Percentiles rank a stretch among this genome's conserved stretches.
Conservation (phyloP, 2,329 filamentous ascomycete genomes). For the Stachybotrys chartarum region DNA sequence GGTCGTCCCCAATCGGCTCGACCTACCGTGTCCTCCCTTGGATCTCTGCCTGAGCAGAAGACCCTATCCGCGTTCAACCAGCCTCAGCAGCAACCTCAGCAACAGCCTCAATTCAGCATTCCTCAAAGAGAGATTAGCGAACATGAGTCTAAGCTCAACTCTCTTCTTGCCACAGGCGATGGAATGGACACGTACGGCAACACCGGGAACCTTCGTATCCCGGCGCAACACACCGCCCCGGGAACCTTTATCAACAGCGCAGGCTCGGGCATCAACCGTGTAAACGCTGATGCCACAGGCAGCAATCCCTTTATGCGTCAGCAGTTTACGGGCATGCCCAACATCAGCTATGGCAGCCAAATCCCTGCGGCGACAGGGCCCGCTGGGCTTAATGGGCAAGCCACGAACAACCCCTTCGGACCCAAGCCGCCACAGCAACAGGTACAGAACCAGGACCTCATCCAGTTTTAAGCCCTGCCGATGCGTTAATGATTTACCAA, state of each 20-base stretch:
- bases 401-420: conserved; percentile 53
- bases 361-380: conserved; percentile 51
- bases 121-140: conserved; percentile 51
- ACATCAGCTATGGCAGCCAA: conserved; percentile 43
- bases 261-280: conserved; percentile 65
- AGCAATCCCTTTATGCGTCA: conserved; percentile 86
- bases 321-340: conserved; percentile 74
- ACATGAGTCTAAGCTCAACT: conserved; percentile 73
- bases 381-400: conserved; percentile 46
- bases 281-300: conserved; percentile 65
- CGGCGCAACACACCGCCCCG: conserved; percentile 91
- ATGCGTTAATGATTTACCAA: not conserved
- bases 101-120: conserved; percentile 18
- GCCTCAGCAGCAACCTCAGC: conserved; percentile 34
- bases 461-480: conserved; percentile 45
- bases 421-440: conserved; percentile 39
- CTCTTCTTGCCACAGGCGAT: conserved; percentile 77
- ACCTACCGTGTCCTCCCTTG: conserved; percentile 61
- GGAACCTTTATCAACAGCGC: conserved; percentile 96
- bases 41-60: conserved; percentile 76
- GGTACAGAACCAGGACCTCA: conserved; percentile 49
- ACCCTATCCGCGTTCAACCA: conserved; percentile 55
- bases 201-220: conserved; percentile 90
- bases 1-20: conserved; percentile 47
- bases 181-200: conserved; percentile 98